A percentile compares a stretch with the other conserved stretches of the same genome.
phyloP scores from a whole-genome alignment of 257 asterid genomes.

The Dorcoceras hygrometricum region DNA sequence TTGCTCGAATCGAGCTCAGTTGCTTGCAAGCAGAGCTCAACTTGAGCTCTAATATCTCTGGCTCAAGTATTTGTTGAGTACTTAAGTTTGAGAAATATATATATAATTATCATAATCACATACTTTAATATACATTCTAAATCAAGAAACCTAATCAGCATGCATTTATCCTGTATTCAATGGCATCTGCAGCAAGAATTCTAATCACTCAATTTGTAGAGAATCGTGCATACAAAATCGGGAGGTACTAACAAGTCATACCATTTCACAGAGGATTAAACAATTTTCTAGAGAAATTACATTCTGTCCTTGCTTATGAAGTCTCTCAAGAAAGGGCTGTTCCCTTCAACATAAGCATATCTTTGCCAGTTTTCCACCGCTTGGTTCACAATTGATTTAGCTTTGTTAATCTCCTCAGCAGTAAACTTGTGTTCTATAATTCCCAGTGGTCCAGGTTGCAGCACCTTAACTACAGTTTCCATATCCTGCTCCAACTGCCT shows the following conservation, averaged over 20 bases:
- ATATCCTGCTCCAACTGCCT: conserved; percentile 89
- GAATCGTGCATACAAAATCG: not conserved
- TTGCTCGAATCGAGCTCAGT: not conserved
- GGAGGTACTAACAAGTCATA: conserved; percentile 28
- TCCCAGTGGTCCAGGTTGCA: conserved; percentile 95
- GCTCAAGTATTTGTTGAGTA: not conserved
- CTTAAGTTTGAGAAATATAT: not conserved
- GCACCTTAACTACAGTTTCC: conserved; percentile 79
- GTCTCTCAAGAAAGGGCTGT: conserved; percentile 67
- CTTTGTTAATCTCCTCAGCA: conserved; percentile 63
- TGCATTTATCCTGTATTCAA: not conserved
- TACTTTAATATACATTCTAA: not conserved
- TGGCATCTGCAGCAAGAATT: no score
- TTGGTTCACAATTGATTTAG: conserved; percentile 52
- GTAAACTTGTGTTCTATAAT: conserved; percentile 85
- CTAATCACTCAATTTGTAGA: not conserved
- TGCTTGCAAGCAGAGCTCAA: not conserved
- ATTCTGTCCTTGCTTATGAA: conserved; percentile 41
- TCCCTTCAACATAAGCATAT: conserved; percentile 51
- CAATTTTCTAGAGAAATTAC: conserved; percentile 18
- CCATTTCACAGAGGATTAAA: conserved; percentile 25
- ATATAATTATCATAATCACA: not conserved
- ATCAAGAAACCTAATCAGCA: no score
- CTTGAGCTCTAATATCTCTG: not conserved
- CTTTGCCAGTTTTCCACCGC: conserved; percentile 78